These are phyloP conservation scores for Funneliformis caledonium DNA, from an alignment of 371 early-diverging fungal genomes.

Conservation along the genomic window DNA sequence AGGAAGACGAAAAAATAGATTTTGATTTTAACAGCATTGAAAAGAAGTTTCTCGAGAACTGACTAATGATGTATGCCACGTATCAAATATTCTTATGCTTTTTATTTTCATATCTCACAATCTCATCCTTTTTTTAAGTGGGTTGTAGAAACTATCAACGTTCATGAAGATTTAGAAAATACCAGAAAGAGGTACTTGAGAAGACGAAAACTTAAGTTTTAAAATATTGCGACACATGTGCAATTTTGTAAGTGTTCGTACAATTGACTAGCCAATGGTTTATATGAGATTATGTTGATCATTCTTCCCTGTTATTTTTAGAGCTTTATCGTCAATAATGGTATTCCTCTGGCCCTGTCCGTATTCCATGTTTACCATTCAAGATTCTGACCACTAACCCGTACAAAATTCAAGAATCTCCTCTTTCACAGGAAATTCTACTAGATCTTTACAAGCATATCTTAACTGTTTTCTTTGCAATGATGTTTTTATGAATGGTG, in stretches of 20 bases:
- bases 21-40: conserved; percentile 31
- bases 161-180: conserved; percentile 34
- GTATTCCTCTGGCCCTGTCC: conserved; percentile 5
- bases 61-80: conserved; percentile 26
- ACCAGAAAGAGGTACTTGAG: conserved; percentile 19
- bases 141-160: conserved; percentile 33
- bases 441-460: neutral
- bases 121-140: conserved; percentile 36
- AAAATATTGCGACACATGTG: conserved; percentile 19
- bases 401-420: conserved; percentile 17
- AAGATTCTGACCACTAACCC: neutral
- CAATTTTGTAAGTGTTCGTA: conserved; percentile 10
- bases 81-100: neutral
- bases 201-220: conserved; percentile 18
- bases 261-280: conserved; percentile 14
- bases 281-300: conserved; percentile 13
- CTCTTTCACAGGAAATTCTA: neutral
- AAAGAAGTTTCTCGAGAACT: conserved; percentile 36
- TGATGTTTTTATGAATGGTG: conserved; percentile 19
- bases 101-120: conserved; percentile 12
- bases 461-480: neutral
- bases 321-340: conserved; percentile 34
- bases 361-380: conserved; percentile 26
- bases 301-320: conserved; percentile 21
- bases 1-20: conserved; percentile 23